Evolutionary conservation across 768 basidiomycete genomes (phyloP), one percentile per base, ranked within the genome.

Genomic region (Holtermanniella nyarrowii): DNA sequence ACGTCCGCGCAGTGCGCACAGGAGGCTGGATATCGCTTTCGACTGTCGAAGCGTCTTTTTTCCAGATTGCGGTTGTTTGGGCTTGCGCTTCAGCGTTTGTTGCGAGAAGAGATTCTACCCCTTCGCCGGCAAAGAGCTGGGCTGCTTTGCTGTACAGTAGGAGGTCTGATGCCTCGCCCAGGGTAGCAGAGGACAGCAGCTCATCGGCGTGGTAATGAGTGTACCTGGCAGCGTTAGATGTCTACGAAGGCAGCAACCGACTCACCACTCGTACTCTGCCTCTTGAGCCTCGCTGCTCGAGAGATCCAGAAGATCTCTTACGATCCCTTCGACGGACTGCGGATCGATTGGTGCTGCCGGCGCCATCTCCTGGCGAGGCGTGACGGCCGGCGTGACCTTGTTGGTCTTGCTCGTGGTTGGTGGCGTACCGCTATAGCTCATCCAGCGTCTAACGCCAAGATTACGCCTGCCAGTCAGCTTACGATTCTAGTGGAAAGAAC

Each of bases 241-340:
- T 43, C n/a, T 3, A 16, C 20, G 3, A 41, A 24, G 18, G 3
- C 22, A 27, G 42, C 11, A 25, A 25, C 23, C 24, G 24, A 67
- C 78, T 26, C 46, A 83, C 82, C 80, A 81, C 60, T 82, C 79
- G 69, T 88, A 88, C 65, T 88, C 85, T 0, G 76, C 74, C 54
- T 80, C 76, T 63, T 88, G 85, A 25, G 76, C 74, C 25, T 77
- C 77, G 0, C 81, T 76, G 3, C 88, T 83, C 3, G 70, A 72
- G 1, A 85, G 85, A 53, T 83, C 68, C 3, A 87, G 43, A 0
- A 59, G 42, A 24, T 55, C 44, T 20, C 4, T 60, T 62, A 58
- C 61, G 44, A 61, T 60, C 49, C 61, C 63, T 26, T 66, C 65
- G 20, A 60, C 55, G 47, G 55, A 56, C 5, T 60, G 44, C 39